Base-by-base conservation (phyloP, 768 basidiomycete species). In the Kwoniella heveanensis region DNA sequence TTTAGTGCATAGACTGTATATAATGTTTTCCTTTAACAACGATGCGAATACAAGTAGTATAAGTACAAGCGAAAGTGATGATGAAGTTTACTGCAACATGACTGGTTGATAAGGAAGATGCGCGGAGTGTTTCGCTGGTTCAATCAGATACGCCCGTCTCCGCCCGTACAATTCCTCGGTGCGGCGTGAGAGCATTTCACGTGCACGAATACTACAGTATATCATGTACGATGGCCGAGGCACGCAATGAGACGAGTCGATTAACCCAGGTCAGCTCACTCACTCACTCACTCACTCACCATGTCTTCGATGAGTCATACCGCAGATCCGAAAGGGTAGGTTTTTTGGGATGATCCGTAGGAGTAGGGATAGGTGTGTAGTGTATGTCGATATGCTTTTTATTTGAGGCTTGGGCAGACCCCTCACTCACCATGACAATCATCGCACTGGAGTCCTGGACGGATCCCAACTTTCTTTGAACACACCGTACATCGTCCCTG, bases 131-230 rank as follows among this genome's bases (percentile, higher is more conserved):
- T 32, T 32, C 32, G 32, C 32, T 32, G 7, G 32, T 32, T 44
- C 8, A 44, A 3, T 32, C 15, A 48, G 7, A 25, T 22, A 9
- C 21, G 4, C 25, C 52, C 64, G 29, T 62, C 59, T 4, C 66
- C 65, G 19, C 64, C 68, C 9, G 65, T 58, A 57, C 75, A 77
- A 47, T 77, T 63, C 46, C 75, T 53, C 44, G 68, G 66, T 21
- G 75, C 71, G 2, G 69, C 64, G 62, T 74, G 72, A 9, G 76
- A 77, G 57, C 76, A 79, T 57, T 74, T 76, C 32, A 77, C 76
- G 66, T 79, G 78, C 5, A 76, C 76, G 25, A 76, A 64, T 30
- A 72, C 78, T 79, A 51, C n/a, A n/a, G n/a, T n/a, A n/a, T n/a
- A n/a, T n/a, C n/a, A n/a, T n/a, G n/a, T n/a, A n/a, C n/a, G n/a